Evolutionary conservation across 805 yeast genomes (phyloP).

Genomic region (Grigorovia transvaalensis): DNA sequence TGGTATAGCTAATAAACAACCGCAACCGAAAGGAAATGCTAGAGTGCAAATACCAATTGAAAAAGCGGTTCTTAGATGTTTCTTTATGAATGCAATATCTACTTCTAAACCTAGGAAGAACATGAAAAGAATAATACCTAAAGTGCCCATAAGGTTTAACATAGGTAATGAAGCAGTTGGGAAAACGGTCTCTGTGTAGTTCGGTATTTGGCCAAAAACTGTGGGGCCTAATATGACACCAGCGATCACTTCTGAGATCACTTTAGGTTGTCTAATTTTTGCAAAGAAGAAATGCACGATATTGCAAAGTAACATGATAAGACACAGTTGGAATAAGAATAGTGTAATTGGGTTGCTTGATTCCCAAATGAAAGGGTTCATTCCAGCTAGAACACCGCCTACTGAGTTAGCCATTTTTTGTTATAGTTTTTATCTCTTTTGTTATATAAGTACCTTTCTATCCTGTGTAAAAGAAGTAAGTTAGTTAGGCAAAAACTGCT

Average conservation of each 20-base stretch:
- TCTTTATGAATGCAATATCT: slow-evolving; percentile 53
- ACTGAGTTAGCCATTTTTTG: slow-evolving; percentile 18
- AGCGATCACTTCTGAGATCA: slow-evolving; percentile 70
- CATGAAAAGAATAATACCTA: slow-evolving; percentile 65
- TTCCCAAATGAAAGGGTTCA: slow-evolving; percentile 54
- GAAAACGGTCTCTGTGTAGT: slow-evolving; percentile 54
- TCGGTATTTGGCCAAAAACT: slow-evolving; percentile 61
- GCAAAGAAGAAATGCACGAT: slow-evolving; percentile 50
- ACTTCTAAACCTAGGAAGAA: slow-evolving; percentile 76
- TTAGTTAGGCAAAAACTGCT: too few relatives aligned
- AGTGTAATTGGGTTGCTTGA: slow-evolving; percentile 53
- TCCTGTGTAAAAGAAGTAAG: too few relatives aligned
- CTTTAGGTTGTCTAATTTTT: slow-evolving; percentile 61
- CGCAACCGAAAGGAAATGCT: slow-evolving; percentile 73
- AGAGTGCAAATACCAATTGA: slow-evolving; percentile 62
- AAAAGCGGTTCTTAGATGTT: slow-evolving; percentile 49
- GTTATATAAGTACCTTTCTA: too few relatives aligned
- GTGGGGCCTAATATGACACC: slow-evolving; percentile 72
- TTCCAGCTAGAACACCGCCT: slow-evolving; percentile 65
- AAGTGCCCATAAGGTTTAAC: slow-evolving; percentile 55
- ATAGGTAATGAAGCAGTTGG: slow-evolving; percentile 54
- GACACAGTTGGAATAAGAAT: slow-evolving; percentile 58
- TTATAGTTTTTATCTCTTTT: neutral
- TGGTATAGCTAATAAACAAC: slow-evolving; percentile 62
- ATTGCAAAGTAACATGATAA: slow-evolving; percentile 51